Base-by-base conservation (phyloP, 2,329 filamentous ascomycete species). In the Fusarium sp. region DNA sequence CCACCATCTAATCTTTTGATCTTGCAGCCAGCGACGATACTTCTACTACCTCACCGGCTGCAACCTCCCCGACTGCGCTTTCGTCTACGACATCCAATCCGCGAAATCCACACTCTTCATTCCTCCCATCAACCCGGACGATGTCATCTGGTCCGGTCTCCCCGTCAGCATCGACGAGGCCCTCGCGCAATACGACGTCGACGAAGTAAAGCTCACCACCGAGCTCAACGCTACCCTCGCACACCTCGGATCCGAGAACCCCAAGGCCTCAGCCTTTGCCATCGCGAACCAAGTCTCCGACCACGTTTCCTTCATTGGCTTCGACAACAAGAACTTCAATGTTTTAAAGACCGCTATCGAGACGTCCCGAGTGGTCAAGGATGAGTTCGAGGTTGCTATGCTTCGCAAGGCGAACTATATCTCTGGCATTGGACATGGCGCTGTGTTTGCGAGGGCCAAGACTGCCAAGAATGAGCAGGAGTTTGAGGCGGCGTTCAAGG, bases 41-140 rank as follows among this genome's bases (percentile, higher is more conserved):
- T 99, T 99, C 85, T 98, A 93, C 89, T 99, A 99, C 83, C 87
- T 98, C 50, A 96, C 94, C 30, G 96, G 96, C 77, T 97, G 87
- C 80, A 88, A 91, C 71, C 87, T 97, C 36, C 89, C 95, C 67
- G 95, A 98, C 82, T 92, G 92, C 78, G 91, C 92, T 80, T 89
- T 94, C 69, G 89, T 92, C 64, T 98, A 98, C 85, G 92, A 98
- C 74, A 92, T 97, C 66, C 86, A 89, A 51, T 87, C 90, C 54
- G 88, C 91, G 74, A 90, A 91, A 77, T 89, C 95, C 45, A 97
- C 92, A 6, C 90, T 99, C 55, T 99, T 95, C 85, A 96, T 99
- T 77, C 96, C 96, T 5, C 93, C 95, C 22, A 89, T 95, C 78
- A 91, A 98, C 77, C 90, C 94, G n/a, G 93, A 96, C 48, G 91